A percentile compares a stretch with the other conserved stretches of the same genome.
These are phyloP conservation scores for Leptodontidium sp. DNA, from an alignment of 2,329 filamentous ascomycete species.

Conservation along the genomic window DNA sequence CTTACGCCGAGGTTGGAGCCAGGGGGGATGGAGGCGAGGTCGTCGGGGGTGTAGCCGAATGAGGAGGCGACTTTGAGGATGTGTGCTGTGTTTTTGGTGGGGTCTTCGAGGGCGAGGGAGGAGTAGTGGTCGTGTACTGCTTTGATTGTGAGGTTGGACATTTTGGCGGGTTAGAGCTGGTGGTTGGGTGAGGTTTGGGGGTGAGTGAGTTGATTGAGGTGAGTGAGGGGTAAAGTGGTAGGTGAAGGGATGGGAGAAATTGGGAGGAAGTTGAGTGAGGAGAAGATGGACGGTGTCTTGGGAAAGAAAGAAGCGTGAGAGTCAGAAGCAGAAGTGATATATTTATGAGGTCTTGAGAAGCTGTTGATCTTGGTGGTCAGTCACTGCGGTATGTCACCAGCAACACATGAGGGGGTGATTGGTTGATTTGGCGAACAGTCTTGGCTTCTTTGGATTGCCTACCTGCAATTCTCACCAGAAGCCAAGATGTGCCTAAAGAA, in stretches of 20 bases:
- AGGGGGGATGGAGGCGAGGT: constrained; percentile 33
- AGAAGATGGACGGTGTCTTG: too few species aligned
- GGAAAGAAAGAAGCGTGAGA: neutral
- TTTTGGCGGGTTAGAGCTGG: neutral
- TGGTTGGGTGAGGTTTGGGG: neutral
- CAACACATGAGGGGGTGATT: neutral
- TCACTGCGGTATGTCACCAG: neutral
- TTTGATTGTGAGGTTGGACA: constrained; percentile 16
- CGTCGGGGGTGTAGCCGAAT: constrained; percentile 57
- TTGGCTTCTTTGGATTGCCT: neutral
- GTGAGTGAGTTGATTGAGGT: too few species aligned
- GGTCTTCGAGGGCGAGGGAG: constrained; percentile 19
- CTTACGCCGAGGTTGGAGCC: constrained; percentile 39
- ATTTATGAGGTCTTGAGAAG: neutral
- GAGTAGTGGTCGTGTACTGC: constrained; percentile 27
- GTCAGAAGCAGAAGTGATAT: neutral
- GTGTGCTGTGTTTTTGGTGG: neutral
- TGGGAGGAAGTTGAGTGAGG: neutral
- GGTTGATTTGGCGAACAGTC: neutral
- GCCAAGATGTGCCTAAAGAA: neutral
- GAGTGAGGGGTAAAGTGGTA: neutral
- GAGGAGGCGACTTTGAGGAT: constrained; percentile 54
- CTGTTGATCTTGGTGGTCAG: neutral
- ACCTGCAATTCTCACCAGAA: neutral
- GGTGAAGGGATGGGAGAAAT: neutral